Base-by-base conservation (phyloP, 2,329 filamentous ascomycete species). In the Knufia petricola region DNA sequence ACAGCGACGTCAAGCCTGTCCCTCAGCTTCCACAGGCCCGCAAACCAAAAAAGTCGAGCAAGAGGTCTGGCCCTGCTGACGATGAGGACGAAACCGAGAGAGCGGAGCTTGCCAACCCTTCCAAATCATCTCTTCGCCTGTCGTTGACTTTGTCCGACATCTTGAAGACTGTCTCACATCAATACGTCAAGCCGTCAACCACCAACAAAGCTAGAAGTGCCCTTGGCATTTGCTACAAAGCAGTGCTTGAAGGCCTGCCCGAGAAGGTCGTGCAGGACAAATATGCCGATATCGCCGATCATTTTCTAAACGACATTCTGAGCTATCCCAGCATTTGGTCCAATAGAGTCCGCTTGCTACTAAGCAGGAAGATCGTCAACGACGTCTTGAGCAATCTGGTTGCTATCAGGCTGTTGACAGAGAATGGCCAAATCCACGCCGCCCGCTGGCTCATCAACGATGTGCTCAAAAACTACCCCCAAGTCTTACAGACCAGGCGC, bases 381-480 rank as follows among this genome's bases (percentile, higher is more conserved):
- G 83, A 84, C 31, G 77, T 95, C 41, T 71, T 98, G 9, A 87
- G 94, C 59, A 84, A 89, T 50, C 80, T 92, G 6, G 76, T 96
- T 54, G 87, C 87, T 7, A 77, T 77, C 50, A 80, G 82, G 56
- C 84, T 95, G 58, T 74, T 98, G 1, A 88, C 88, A 10, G 90
- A 98, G 65, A 87, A 85, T 12, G 89, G 88, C 6, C 90, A 95
- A 61, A 73, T 90, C 51, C 81, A 84, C 57, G 88, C 87, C 23
- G 86, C 87, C 4, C 87, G 82, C 59, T 79, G 80, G 52, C 69
- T 98, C 46, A 79, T 95, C 61, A 95, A 94, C 63, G 82, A 87
- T 50, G 75, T 95, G 39, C 74, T 98, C 42, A 96, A 94, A 63
- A 92, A 96, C 63, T 96, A 95, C 58, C 90, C 92, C 0, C 87